phyloP scores from a whole-genome alignment of 2,329 filamentous ascomycete genomes.

The Cytospora leucostoma region DNA sequence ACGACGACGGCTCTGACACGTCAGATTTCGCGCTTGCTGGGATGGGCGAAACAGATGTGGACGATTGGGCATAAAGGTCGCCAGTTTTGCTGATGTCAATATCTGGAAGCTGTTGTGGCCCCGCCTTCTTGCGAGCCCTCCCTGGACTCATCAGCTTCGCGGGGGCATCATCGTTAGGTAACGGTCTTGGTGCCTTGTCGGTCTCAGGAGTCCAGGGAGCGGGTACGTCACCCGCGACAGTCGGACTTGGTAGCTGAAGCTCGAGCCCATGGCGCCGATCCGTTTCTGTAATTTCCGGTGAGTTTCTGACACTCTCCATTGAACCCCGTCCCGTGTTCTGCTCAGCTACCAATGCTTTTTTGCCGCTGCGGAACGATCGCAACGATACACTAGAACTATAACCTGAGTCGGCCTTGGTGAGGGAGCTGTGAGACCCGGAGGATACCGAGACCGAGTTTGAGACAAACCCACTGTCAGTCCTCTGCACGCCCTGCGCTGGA shows the following conservation, averaged over 20 bases:
- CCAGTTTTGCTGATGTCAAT: conserved; percentile 28
- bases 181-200: conserved; percentile 36
- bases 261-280: conserved; percentile 16
- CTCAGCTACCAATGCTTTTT: conserved; percentile 35
- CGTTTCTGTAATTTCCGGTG: background rate
- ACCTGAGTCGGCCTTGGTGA: conserved; percentile 62
- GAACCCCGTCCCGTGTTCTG: conserved; percentile 30
- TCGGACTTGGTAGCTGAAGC: conserved; percentile 26
- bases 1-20: conserved; percentile 34
- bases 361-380: conserved; percentile 49
- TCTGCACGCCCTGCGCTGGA: conserved; percentile 34
- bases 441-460: conserved; percentile 48
- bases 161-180: conserved; percentile 38
- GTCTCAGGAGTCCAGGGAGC: conserved; percentile 24
- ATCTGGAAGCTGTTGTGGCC: conserved; percentile 30
- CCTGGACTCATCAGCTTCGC: conserved; percentile 25
- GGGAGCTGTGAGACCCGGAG: conserved; percentile 42
- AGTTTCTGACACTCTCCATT: conserved; percentile 17
- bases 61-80: conserved; percentile 29
- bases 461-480: conserved; percentile 53
- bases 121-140: conserved; percentile 23
- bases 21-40: conserved; percentile 35
- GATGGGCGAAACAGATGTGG: conserved; percentile 33
- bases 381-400: conserved; percentile 63
- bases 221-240: background rate